phyloP scores from a whole-genome alignment of 225 moss, liverwort and hornwort species.

The Antitrichia curtipendula region DNA sequence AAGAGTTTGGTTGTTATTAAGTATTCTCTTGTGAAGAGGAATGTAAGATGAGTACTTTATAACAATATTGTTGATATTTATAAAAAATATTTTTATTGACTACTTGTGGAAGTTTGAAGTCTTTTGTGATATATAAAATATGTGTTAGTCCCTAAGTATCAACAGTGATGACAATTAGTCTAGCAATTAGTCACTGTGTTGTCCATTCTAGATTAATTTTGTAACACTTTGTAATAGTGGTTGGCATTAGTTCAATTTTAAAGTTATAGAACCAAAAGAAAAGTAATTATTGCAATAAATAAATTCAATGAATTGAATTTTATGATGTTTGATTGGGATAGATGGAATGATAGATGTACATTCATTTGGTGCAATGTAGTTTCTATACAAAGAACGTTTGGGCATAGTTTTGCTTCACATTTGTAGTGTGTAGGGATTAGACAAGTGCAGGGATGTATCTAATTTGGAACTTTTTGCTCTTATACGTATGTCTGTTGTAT shows the following conservation, averaged over 20 bases:
- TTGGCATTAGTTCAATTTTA: not conserved
- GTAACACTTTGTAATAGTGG: not conserved
- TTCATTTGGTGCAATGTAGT: not conserved
- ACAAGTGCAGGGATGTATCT: not conserved
- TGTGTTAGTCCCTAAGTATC: fast-evolving
- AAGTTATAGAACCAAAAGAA: fast-evolving
- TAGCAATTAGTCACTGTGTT: not conserved
- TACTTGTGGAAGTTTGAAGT: not conserved
- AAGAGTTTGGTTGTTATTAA: not conserved
- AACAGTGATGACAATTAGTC: not conserved
- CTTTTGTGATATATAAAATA: not conserved
- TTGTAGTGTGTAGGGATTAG: not conserved
- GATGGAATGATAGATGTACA: not conserved
- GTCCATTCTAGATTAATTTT: not conserved
- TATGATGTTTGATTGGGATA: not conserved
- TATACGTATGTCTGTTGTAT: fast-evolving
- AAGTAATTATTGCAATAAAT: fast-evolving
- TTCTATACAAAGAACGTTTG: not conserved
- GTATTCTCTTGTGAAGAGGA: not conserved
- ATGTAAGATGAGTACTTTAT: not conserved
- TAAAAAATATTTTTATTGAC: not conserved
- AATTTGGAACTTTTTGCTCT: not conserved
- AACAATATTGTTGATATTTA: not conserved
- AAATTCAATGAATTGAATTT: not conserved
- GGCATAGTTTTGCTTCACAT: not conserved